Evolutionary conservation across 306 rosid genomes (phyloP).

Genomic region (Datisca glomerata): DNA sequence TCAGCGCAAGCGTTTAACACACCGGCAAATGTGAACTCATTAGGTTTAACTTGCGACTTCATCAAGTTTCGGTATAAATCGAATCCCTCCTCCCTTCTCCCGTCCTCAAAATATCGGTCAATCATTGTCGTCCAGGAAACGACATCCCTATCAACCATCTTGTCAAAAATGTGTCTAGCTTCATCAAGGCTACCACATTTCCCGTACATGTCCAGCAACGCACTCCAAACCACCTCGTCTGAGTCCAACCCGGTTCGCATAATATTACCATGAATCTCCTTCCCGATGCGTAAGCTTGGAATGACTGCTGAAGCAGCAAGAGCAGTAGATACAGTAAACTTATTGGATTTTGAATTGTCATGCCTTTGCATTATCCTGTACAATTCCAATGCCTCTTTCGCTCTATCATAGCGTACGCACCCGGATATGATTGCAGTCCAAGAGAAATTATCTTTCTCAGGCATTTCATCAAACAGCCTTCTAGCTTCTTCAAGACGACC

Average conservation of each 20-base stretch:
- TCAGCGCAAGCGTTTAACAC: slow-evolving; percentile 58
- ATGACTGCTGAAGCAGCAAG: slow-evolving; percentile 50
- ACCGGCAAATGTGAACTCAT: slow-evolving; percentile 56
- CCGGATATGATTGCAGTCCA: slow-evolving; percentile 56
- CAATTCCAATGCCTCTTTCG: slow-evolving; percentile 43
- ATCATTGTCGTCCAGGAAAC: slow-evolving; percentile 62
- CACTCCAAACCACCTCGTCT: slow-evolving; percentile 65
- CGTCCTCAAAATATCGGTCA: slow-evolving; percentile 47
- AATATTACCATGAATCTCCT: slow-evolving; percentile 57
- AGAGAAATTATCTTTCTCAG: slow-evolving; percentile 44
- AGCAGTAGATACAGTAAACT: slow-evolving; percentile 38
- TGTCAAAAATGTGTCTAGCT: slow-evolving; percentile 42
- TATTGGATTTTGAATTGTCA: slow-evolving; percentile 30
- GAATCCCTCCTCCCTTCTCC: slow-evolving; percentile 52
- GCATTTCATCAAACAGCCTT: slow-evolving; percentile 54
- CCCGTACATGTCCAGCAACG: slow-evolving; percentile 46
- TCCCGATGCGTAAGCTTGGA: slow-evolving; percentile 32
- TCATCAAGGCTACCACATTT: slow-evolving; percentile 60
- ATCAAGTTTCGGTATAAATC: slow-evolving; percentile 36
- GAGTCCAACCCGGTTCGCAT: slow-evolving; percentile 31
- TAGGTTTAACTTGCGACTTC: slow-evolving; percentile 31
- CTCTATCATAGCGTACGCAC: slow-evolving; percentile 23
- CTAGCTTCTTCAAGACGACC: slow-evolving; percentile 36
- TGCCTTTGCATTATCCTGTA: slow-evolving; percentile 37
- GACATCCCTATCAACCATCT: slow-evolving; percentile 34